phyloP scores from a whole-genome alignment of 371 early-diverging fungal genomes.

The Mortierella sp. region DNA sequence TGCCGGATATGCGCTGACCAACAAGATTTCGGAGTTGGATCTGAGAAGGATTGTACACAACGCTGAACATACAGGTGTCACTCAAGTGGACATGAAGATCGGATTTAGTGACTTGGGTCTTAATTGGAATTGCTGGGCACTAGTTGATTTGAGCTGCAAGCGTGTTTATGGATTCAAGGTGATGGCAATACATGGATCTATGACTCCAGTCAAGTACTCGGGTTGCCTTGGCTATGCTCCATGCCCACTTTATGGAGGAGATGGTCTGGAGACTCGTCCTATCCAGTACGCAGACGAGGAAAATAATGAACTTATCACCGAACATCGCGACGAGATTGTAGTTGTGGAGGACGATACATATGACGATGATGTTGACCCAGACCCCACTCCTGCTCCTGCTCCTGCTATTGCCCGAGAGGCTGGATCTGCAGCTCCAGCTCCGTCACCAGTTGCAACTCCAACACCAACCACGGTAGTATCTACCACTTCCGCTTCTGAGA shows the following conservation, averaged over 20 bases:
- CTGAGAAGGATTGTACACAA: constrained; percentile 45
- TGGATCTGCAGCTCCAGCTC: not conserved
- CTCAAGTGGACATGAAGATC: constrained; percentile 24
- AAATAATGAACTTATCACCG: constrained; percentile 9
- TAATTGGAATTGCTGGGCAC: constrained; percentile 44
- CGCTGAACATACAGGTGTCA: constrained; percentile 34
- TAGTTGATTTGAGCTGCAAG: constrained; percentile 44
- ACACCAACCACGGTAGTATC: not conserved
- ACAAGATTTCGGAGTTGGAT: constrained; percentile 2
- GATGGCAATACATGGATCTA: constrained; percentile 15
- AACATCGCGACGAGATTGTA: constrained; percentile 7
- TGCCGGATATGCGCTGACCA: not conserved
- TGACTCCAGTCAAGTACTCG: not conserved
- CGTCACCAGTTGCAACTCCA: too few relatives aligned
- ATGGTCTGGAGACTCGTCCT: constrained; percentile 16
- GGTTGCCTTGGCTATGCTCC: constrained; percentile 34
- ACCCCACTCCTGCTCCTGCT: not conserved
- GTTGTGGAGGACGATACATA: constrained; percentile 34
- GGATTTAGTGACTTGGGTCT: constrained; percentile 10
- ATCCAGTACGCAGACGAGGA: constrained; percentile 44
- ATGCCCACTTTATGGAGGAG: constrained; percentile 34
- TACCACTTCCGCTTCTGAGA: not conserved
- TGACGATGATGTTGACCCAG: constrained; percentile 23
- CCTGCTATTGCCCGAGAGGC: not conserved
- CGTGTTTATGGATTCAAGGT: constrained; percentile 51